Evolutionary conservation across 306 rosid species (phyloP).

Genomic region (Adenanthera pavonina): DNA sequence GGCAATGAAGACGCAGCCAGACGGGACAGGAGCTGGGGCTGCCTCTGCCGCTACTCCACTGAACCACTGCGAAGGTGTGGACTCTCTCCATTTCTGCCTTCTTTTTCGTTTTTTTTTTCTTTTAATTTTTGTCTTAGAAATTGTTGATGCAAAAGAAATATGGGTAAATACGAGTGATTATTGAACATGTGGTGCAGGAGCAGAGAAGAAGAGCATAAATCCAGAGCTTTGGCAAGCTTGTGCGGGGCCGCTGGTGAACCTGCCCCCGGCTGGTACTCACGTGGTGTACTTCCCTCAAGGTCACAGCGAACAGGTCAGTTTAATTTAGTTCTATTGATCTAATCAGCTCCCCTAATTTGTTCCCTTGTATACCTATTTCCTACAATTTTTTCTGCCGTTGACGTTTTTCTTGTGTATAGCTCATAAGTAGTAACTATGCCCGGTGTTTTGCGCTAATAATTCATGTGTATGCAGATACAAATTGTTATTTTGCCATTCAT

Average conservation of each 20-base stretch:
- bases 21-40: constrained; percentile 48
- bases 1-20: constrained; percentile 69
- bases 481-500: background rate
- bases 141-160: constrained; percentile 22
- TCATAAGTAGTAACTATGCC: background rate
- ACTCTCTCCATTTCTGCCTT: background rate
- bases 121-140: background rate
- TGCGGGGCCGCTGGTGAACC: constrained; percentile 91
- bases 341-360: background rate
- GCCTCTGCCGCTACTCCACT: constrained; percentile 41
- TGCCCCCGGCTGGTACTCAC: constrained; percentile 86
- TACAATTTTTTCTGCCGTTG: background rate
- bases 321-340: background rate
- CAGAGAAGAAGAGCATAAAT: constrained; percentile 73
- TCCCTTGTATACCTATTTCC: background rate
- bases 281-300: constrained; percentile 97
- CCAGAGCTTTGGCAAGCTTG: constrained; percentile 97
- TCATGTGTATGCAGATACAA: background rate
- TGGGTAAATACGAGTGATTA: background rate
- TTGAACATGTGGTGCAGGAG: constrained; percentile 46
- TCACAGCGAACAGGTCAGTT: constrained; percentile 79
- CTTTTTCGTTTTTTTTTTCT: background rate
- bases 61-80: constrained; percentile 59
- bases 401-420: background rate
- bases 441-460: background rate